These are phyloP conservation scores for Lablab purpureus DNA, from an alignment of 306 rosid species.

Conservation along the genomic window DNA sequence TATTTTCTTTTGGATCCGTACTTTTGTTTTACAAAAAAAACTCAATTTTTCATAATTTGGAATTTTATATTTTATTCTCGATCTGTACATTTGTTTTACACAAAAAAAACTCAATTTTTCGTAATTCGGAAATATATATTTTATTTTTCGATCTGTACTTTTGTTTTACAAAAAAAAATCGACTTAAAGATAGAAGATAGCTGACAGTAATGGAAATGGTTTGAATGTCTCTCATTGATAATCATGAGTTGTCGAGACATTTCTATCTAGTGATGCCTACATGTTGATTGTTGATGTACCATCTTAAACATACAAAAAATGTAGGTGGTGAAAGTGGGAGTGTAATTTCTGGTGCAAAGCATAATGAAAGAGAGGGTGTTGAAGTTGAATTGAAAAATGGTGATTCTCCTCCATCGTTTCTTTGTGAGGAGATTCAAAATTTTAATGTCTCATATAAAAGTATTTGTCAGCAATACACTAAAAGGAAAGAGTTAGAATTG, in stretches of 20 bases:
- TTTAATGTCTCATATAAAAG: slow-evolving; percentile 65
- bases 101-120: no score
- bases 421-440: slow-evolving; percentile 73
- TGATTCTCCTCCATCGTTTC: slow-evolving; percentile 66
- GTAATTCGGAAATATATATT: no score
- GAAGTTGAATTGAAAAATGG: slow-evolving; percentile 51
- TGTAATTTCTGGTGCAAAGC: slow-evolving; percentile 49
- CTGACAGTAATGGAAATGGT: slow-evolving; percentile 66
- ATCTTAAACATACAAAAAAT: slow-evolving; percentile 54
- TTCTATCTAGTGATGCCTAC: slow-evolving; percentile 91
- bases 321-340: slow-evolving; percentile 44
- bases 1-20: no score
- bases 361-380: slow-evolving; percentile 51
- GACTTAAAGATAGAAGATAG: no score
- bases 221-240: slow-evolving; percentile 54
- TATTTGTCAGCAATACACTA: slow-evolving; percentile 65
- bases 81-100: no score
- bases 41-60: no score
- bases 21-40: no score
- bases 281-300: slow-evolving; percentile 99
- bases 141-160: no score
- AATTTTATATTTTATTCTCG: no score
- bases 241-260: slow-evolving; percentile 56
- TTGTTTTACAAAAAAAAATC: no score
- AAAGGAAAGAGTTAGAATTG: slow-evolving; percentile 72